Conservation (phyloP, 192 early-diverging fungal genomes). For the Mortierella alpina region DNA sequence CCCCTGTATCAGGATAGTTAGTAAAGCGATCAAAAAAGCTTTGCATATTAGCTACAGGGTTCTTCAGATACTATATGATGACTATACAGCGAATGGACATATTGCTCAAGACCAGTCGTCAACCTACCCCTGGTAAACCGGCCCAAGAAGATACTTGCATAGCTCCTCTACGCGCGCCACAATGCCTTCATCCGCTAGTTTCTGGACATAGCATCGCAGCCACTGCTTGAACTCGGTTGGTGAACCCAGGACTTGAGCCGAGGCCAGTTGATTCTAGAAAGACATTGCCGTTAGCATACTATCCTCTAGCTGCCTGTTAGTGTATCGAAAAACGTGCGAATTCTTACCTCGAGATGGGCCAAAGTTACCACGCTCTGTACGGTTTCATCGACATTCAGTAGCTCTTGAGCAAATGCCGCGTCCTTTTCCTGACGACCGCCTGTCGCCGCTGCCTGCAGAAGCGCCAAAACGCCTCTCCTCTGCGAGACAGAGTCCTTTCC, state of each 20-base stretch:
- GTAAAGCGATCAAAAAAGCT: constrained; percentile 5
- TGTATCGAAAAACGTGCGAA: background rate
- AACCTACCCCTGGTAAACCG: constrained; percentile 59
- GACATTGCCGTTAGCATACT: background rate
- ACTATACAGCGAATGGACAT: too few species aligned
- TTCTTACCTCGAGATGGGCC: constrained; percentile 60
- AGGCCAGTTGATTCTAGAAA: constrained; percentile 65
- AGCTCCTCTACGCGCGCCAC: constrained; percentile 73
- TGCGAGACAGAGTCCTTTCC: constrained; percentile 19
- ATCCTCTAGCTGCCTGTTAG: background rate
- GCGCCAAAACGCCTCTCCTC: constrained; percentile 37
- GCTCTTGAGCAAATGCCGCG: constrained; percentile 44
- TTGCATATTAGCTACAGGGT: background rate
- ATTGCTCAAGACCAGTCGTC: background rate
- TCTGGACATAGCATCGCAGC: constrained; percentile 71
- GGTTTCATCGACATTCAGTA: constrained; percentile 41
- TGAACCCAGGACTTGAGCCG: constrained; percentile 61
- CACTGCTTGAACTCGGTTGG: constrained; percentile 70
- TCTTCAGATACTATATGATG: background rate
- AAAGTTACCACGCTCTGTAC: constrained; percentile 55
- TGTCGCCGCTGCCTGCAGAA: constrained; percentile 24
- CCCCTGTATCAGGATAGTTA: constrained; percentile 31
- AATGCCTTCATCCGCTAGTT: constrained; percentile 72
- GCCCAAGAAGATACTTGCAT: constrained; percentile 73
- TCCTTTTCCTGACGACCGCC: constrained; percentile 34